These are phyloP conservation scores for Pythium insidiosum DNA, from an alignment of 352 stramenopile genomes.

Conservation along the genomic window DNA sequence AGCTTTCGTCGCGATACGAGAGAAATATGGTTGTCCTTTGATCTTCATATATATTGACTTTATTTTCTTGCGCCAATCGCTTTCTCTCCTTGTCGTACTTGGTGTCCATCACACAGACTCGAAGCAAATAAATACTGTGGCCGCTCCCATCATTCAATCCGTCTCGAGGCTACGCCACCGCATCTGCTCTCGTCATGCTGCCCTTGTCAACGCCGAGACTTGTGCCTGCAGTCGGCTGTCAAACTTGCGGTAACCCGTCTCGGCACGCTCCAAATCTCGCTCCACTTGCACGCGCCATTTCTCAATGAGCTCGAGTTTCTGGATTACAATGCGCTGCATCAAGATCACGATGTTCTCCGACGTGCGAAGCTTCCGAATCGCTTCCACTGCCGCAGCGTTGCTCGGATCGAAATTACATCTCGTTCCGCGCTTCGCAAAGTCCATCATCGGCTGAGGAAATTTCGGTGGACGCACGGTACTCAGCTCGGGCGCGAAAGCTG, in stretches of 20 bases:
- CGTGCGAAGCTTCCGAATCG: slow-evolving; percentile 64
- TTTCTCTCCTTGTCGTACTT: too few species aligned
- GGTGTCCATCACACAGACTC: too few species aligned
- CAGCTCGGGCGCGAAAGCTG: slow-evolving; percentile 42
- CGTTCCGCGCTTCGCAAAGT: slow-evolving; percentile 33
- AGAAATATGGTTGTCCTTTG: too few species aligned
- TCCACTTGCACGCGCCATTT: slow-evolving; percentile 66
- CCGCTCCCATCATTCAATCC: too few species aligned
- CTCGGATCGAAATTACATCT: slow-evolving; percentile 24
- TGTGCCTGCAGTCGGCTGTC: slow-evolving; percentile 64
- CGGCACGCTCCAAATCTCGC: slow-evolving; percentile 47
- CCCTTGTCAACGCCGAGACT: too few species aligned
- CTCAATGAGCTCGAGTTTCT: slow-evolving; percentile 77
- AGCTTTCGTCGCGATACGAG: too few species aligned
- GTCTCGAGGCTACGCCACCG: too few species aligned
- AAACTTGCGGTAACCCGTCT: slow-evolving; percentile 45
- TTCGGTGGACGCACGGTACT: slow-evolving; percentile 33
- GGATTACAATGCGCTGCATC: slow-evolving; percentile 71
- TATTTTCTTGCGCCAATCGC: too few species aligned
- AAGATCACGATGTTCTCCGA: slow-evolving; percentile 80
- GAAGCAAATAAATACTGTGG: too few species aligned
- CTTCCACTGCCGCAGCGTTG: slow-evolving; percentile 50
- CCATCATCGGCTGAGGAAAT: slow-evolving; percentile 35
- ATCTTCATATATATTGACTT: too few species aligned
- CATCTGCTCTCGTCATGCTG: too few species aligned